These are phyloP conservation scores for Blastobotrys aristatus DNA, from an alignment of 1,139 yeast species.

Conservation along the genomic window DNA sequence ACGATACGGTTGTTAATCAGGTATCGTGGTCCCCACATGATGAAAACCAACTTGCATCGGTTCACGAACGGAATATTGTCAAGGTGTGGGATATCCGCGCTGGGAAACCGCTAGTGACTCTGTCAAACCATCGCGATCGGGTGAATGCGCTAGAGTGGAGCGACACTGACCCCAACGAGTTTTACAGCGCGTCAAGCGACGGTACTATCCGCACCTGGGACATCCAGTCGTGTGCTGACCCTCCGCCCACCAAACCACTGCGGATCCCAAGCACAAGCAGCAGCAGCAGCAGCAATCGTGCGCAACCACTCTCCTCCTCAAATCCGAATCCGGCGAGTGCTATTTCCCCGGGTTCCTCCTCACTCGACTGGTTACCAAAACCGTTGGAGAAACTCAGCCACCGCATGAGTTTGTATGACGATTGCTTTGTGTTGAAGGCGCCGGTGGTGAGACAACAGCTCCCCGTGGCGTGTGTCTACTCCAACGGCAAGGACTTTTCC, in stretches of 20 bases:
- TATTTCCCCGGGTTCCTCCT: constrained; percentile 6
- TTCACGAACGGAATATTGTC: constrained; percentile 54
- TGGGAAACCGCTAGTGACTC: constrained; percentile 45
- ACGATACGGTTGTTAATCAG: constrained; percentile 36
- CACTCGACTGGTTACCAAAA: constrained; percentile 27
- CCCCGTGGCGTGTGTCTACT: constrained; percentile 29
- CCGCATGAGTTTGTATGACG: constrained; percentile 29
- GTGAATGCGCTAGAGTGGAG: constrained; percentile 63
- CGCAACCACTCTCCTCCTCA: constrained; percentile 4
- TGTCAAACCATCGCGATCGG: constrained; percentile 47
- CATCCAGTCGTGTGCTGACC: constrained; percentile 34
- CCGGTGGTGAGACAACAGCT: background rate
- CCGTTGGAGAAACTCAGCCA: constrained; percentile 32
- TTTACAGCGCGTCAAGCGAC: constrained; percentile 59
- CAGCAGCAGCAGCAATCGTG: too few relatives aligned
- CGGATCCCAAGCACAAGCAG: background rate
- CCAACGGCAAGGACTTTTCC: constrained; percentile 30
- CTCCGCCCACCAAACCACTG: constrained; percentile 11
- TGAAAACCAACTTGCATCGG: constrained; percentile 60
- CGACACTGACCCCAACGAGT: constrained; percentile 41
- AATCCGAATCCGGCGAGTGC: background rate
- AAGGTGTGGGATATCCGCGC: constrained; percentile 73
- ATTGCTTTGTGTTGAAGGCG: constrained; percentile 18
- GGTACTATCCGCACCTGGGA: constrained; percentile 77
- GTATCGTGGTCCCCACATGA: constrained; percentile 63